Evolutionary conservation across 495 filamentous ascomycete genomes (phyloP).

Genomic region (Xylaria scruposa): DNA sequence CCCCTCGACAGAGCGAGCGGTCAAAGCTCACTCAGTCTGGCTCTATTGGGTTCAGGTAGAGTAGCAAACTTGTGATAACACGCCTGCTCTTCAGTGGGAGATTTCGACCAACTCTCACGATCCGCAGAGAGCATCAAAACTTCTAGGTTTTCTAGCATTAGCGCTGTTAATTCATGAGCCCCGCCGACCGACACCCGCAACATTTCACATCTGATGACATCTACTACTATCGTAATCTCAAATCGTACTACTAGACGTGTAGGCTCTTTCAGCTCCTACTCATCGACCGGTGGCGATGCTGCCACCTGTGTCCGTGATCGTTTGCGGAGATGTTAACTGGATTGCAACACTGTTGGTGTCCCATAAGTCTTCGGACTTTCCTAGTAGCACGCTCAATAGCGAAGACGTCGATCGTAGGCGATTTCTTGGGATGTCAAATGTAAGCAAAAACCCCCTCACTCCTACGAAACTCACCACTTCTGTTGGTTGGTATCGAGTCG

Average conservation of each 20-base stretch:
- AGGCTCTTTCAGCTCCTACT: no score
- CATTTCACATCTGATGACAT: no score
- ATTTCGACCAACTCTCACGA: not conserved
- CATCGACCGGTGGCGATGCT: not conserved
- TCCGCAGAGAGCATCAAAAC: not conserved
- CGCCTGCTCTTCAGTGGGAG: not conserved
- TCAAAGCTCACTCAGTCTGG: not conserved
- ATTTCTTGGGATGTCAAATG: not conserved
- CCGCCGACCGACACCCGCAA: no score
- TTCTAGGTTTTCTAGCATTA: not conserved
- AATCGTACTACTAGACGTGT: no score
- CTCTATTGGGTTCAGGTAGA: not conserved
- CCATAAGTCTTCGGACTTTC: not conserved
- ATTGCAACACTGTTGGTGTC: not conserved
- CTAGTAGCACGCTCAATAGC: not conserved
- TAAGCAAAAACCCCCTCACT: not conserved
- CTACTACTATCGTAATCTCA: no score
- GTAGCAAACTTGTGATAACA: not conserved
- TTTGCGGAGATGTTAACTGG: not conserved
- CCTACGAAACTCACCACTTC: not conserved
- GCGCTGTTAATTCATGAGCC: not conserved
- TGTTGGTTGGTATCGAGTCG: not conserved
- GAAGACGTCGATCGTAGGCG: not conserved
- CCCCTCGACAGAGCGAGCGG: not conserved
- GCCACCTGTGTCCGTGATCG: not conserved